A percentile compares a stretch with the other conserved stretches of the same genome.
Evolutionary conservation across 2,329 filamentous ascomycete species (phyloP).

Genomic region (Chlorencoelia australis): DNA sequence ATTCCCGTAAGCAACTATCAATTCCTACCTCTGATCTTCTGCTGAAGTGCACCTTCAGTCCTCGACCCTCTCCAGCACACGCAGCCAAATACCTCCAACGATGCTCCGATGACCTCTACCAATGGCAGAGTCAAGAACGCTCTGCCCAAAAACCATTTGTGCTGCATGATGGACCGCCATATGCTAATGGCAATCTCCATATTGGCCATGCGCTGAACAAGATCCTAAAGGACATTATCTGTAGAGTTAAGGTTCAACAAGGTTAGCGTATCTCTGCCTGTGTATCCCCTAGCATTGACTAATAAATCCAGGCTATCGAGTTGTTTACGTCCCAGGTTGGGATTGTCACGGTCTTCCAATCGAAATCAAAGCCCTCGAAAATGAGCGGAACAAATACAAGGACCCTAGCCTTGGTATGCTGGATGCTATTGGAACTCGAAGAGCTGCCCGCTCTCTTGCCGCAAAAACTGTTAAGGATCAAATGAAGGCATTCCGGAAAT

Average conservation of each 20-base stretch:
- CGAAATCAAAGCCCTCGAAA: slow-evolving; percentile 76
- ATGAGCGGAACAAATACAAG: slow-evolving; percentile 15
- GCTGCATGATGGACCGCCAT: slow-evolving; percentile 91
- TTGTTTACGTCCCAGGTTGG: slow-evolving; percentile 87
- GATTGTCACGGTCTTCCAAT: slow-evolving; percentile 97
- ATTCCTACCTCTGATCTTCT: slow-evolving; percentile 7
- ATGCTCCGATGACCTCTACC: slow-evolving; percentile 82
- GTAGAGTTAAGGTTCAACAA: slow-evolving; percentile 68
- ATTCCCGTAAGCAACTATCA: slow-evolving; percentile 49
- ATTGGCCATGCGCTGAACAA: slow-evolving; percentile 95
- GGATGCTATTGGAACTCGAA: slow-evolving; percentile 49
- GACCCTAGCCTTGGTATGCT: slow-evolving; percentile 28
- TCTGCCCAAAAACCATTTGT: slow-evolving; percentile 48
- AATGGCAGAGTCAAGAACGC: slow-evolving; percentile 56
- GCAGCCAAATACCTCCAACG: slow-evolving; percentile 52
- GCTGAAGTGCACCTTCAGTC: slow-evolving; percentile 14
- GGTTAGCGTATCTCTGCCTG: slow-evolving; percentile 32
- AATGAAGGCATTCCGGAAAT: slow-evolving; percentile 62
- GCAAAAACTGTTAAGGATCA: slow-evolving; percentile 59
- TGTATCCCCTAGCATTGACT: neutral
- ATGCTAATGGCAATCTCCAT: slow-evolving; percentile 87
- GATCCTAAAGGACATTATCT: slow-evolving; percentile 88
- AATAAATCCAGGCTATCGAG: slow-evolving; percentile 41
- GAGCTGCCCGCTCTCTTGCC: slow-evolving; percentile 56
- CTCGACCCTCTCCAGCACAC: slow-evolving; percentile 32